Evolutionary conservation across 2,329 filamentous ascomycete species (phyloP), one percentile per base, ranked within the genome.

Genomic region (Epichloe glyceriae): DNA sequence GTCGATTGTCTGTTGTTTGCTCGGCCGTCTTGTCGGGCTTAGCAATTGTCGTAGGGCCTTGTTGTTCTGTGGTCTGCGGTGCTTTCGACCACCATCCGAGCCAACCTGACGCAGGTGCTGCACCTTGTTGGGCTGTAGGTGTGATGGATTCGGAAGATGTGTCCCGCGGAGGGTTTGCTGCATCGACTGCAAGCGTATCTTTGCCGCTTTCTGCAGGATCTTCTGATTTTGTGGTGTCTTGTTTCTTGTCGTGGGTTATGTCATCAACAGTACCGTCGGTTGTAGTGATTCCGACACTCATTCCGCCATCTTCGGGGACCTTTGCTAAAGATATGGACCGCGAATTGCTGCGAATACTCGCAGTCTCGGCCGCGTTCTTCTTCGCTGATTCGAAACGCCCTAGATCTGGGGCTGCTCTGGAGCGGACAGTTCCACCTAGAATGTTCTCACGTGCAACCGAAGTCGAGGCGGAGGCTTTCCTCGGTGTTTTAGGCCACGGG

Each of bases 391-490:
- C 76, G 53, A 73, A 80, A 42, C 74, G 72, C 50, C 70, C 70
- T 34, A 80, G 67, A 56, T 80, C 75, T 3, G 73, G 65, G 1
- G 67, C 57, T 8, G 67, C 67, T n/a, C 60, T 66, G 1, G 75
- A 66, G 52, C 70, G 72, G 46, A 73, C 63, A 3, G 75, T 79
- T 46, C 73, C 77, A 33, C 78, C 80, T 44, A 78, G 64, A 30
- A 83, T 82, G 12, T 75, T 79, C 61, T 84, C 80, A 55, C 71
- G 73, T 3, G 78, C 78, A 43, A 84, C 67, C 48, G 79, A 76
- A 5, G 75, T 82, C 8, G 79, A 83, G 30, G 80, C 72, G 15
- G 70, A 66, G 6, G 79, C 76, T 59, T 83, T 83, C 33, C 80
- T 83, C 33, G 73, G 67, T 35, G 65, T 62, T 53, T 75, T 70